Evolutionary conservation across 305 asterid genomes (phyloP).

Genomic region (Solanum chacoense): DNA sequence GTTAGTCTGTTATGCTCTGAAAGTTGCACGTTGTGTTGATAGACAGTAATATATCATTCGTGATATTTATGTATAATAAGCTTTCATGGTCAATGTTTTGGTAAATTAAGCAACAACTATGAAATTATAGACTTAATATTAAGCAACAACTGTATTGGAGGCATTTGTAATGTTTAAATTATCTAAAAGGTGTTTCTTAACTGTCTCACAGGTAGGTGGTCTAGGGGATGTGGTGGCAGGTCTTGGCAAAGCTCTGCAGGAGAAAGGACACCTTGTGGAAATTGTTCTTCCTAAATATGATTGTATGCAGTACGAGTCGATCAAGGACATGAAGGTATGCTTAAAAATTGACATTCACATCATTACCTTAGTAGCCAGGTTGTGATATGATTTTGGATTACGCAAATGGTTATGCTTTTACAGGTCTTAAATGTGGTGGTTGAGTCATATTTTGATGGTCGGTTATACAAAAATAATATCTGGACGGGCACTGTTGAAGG

Average conservation of each 20-base stretch:
- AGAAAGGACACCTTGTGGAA: slow-evolving; percentile 94
- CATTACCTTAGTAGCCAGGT: neutral
- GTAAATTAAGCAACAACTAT: neutral
- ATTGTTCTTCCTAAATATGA: slow-evolving; percentile 89
- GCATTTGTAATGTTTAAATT: neutral
- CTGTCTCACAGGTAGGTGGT: slow-evolving; percentile 75
- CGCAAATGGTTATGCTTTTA: slow-evolving; percentile 12
- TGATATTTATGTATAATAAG: neutral
- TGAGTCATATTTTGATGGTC: slow-evolving; percentile 93
- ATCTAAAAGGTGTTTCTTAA: neutral
- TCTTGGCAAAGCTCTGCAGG: slow-evolving; percentile 89
- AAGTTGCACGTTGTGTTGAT: neutral
- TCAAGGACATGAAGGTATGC: slow-evolving; percentile 61
- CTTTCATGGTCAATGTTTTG: neutral
- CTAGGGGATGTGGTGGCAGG: slow-evolving; percentile 96
- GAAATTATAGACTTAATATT: neutral
- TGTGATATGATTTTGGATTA: neutral
- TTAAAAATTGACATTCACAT: neutral
- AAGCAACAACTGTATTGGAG: neutral
- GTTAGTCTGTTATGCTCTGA: neutral
- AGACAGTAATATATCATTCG: neutral
- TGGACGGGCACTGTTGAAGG: slow-evolving; percentile 99
- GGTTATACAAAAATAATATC: slow-evolving; percentile 64
- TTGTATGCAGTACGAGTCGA: slow-evolving; percentile 68
- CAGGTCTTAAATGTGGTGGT: slow-evolving; percentile 80